Evolutionary conservation across 2,329 filamentous ascomycete genomes (phyloP), one percentile per base, ranked within the genome.

Genomic region (Alternaria triticina): DNA sequence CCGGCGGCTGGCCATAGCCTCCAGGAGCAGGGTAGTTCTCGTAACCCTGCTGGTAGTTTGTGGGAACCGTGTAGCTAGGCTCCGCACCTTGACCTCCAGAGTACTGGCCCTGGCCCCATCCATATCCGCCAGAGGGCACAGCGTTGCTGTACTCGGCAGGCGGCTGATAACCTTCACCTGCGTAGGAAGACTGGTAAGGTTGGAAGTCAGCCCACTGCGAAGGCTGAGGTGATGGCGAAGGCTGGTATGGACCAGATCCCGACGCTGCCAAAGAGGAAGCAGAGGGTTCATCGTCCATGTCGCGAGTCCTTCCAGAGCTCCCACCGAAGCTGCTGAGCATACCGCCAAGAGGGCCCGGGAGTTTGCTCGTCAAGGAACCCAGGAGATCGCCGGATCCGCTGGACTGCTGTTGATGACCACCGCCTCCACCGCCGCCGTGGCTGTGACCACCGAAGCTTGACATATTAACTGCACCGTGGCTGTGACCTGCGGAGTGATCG

Each of bases 21-120:
- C 66, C 67, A 2, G 65, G 58, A 17, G 57, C 33, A 17, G 57
- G 44, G 57, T 76, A 74, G 22, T 71, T 72, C 67, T 80, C 77
- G 55, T 77, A 79, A 0, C 77, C 77, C 58, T 80, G 77, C 64
- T 80, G 77, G 65, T 79, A 80, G 15, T 73, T 72, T 40, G 76
- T 79, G 3, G 76, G 77, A 15, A 79, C 64, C 10, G 70, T 70
- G 58, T 78, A 79, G 23, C 71, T 71, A 9, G 76, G 76, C 54
- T 79, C 76, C 7, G 64, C 70, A 10, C 77, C 76, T 46, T 76
- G 70, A 4, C 76, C 76, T 30, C 74, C 77, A 4, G 69, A 61
- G 62, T 73, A 79, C 61, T 78, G 72, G n/a, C 72, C 73, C 22
- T 75, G 63, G 5, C 68, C 69, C 74, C 70, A 77, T n/a, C 67